Base-by-base conservation (phyloP, 75 land plant species). In the Selaginella tamariscina region DNA sequence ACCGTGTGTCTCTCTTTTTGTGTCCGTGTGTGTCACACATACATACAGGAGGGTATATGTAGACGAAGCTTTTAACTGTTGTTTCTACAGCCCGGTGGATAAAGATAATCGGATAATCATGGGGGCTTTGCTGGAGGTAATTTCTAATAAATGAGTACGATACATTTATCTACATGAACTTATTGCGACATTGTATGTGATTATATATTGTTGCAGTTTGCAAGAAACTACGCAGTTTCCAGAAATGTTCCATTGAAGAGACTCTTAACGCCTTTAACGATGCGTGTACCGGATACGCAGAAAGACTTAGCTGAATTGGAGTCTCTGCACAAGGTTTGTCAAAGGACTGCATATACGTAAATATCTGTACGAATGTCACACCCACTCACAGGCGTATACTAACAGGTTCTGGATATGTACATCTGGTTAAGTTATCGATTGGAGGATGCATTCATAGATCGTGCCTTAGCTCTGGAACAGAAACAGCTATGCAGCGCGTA, bases 41-140 rank as follows among this genome's bases (percentile, higher is more conserved):
- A n/a, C n/a, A n/a, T n/a, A n/a, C n/a, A n/a, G n/a, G n/a, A n/a
- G n/a, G n/a, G n/a, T n/a, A n/a, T n/a, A n/a, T n/a, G n/a, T n/a
- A n/a, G n/a, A n/a, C n/a, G n/a, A n/a, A n/a, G n/a, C n/a, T n/a
- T n/a, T n/a, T n/a, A n/a, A n/a, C n/a, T n/a, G n/a, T 8, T 8
- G 27, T 23, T 59, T 59, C 9, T 59, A 23, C 62, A 59, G 62
- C 26, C 62, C 62, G n/a, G 62, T 59, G 21, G 62, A 59, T 21
- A 59, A 59, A 27, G 21, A 23, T 23, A 59, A 59, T n/a, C 62
- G 26, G 2, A 27, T 59, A 23, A 27, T 59, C 24, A 59, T 59
- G 62, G 62, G 62, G 8, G 62, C 62, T 59, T 23, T 59, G 21
- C 62, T 59, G 9, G 62, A 59, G 62, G 62, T 59, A 27, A 74